phyloP scores from a whole-genome alignment of 2,329 filamentous ascomycete species.

The Scedosporium dehoogii region DNA sequence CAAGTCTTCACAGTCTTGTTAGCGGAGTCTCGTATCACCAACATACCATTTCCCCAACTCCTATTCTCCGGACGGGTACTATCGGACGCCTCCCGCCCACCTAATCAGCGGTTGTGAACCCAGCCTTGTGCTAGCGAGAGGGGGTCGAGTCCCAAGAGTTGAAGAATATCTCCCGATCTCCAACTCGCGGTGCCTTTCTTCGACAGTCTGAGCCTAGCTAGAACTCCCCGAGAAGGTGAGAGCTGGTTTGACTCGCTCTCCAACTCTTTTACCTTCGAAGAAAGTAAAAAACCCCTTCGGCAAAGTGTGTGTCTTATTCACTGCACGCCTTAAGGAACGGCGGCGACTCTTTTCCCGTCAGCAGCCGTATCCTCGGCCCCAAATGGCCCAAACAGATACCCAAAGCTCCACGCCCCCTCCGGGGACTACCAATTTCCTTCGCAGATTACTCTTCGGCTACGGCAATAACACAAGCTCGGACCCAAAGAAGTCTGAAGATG shows the following conservation, averaged over 20 bases:
- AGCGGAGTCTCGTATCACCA: background rate
- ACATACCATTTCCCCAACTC: background rate
- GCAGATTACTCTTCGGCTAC: conserved; percentile 1
- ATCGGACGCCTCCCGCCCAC: background rate
- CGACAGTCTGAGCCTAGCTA: too few species aligned
- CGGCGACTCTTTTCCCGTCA: background rate
- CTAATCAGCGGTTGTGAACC: background rate
- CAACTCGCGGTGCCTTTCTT: too few species aligned
- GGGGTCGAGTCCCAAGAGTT: background rate
- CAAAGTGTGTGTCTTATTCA: background rate
- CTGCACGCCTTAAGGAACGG: background rate
- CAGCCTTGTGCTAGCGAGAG: background rate
- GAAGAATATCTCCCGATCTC: background rate
- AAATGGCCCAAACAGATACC: conserved; percentile 2
- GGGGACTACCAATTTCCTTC: conserved; percentile 4
- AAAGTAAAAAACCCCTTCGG: background rate
- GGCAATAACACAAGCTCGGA: background rate
- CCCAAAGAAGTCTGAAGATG: background rate
- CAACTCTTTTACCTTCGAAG: background rate
- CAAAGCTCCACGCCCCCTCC: background rate
- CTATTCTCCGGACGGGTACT: background rate
- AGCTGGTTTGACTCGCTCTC: background rate
- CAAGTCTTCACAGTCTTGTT: background rate
- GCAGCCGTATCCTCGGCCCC: background rate
- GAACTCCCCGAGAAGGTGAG: too few species aligned